Base-by-base conservation (phyloP, 768 basidiomycete genomes). In the Termitomyces titanicus region DNA sequence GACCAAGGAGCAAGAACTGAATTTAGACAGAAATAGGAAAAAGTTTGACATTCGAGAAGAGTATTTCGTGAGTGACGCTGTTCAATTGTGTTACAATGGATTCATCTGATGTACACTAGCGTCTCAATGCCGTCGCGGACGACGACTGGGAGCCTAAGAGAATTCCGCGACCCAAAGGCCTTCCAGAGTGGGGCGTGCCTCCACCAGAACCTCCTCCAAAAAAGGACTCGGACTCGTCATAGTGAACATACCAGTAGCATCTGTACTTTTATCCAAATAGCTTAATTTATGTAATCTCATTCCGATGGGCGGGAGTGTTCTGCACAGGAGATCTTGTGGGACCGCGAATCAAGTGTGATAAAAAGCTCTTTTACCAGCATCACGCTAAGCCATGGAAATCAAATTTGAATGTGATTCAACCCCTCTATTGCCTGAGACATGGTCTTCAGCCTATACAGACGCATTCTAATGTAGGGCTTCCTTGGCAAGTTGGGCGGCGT, bases 21-120 rank as follows among this genome's bases (percentile, higher is more conserved):
- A 84, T 10, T 74, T 94, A 63, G 78, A 86, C 58, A 82, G 78
- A 52, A 72, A 79, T 47, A 79, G 87, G 71, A 88, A 86, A 73
- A 89, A 84, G 74, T 86, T 97, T 55, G 95, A 98, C 70, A 89
- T 97, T 17, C 77, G 92, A 51, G 96, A 98, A 68, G 95, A 97
- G 66, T 99, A 98, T 70, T 98, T 88, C 66, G 95, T 97, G 72
- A 72, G 93, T 85, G 25, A 24, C 35, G 10, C 34, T 33, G n/a
- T 50, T 24, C n/a, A 27, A n/a, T 43, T 29, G 9, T 38, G 17
- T 24, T 33, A 22, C 22, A 45, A 3, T 11, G 18, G 13, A 9
- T 25, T 51, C 51, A 47, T 39, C 8, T 42, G 6, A 2, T 17
- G n/a, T 50, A n/a, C 13, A 40, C 34, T 45, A 89, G 91, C 85